A percentile compares a stretch with the other conserved stretches of the same genome.
These are phyloP conservation scores for Stephania cephalantha DNA, from an alignment of 164 flowering plant genomes.

Conservation along the genomic window DNA sequence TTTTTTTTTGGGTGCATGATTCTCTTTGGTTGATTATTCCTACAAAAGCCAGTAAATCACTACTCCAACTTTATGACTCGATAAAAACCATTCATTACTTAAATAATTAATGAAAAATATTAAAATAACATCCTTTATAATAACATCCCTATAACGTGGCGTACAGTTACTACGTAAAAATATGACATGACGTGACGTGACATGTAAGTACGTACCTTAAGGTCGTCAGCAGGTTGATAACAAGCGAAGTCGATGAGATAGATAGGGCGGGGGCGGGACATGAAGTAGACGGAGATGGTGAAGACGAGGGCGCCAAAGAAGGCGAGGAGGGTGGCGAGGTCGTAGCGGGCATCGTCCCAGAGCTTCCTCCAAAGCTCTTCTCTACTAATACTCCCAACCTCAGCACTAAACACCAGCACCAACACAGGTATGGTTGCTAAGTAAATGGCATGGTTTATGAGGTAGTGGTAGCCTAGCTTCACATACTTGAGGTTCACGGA, in stretches of 20 bases:
- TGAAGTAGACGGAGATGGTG: constrained; percentile 60
- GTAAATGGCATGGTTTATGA: constrained; percentile 71
- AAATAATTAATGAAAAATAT: too few relatives aligned
- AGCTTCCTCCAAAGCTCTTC: constrained; percentile 72
- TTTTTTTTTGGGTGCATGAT: too few relatives aligned
- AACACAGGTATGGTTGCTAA: constrained; percentile 64
- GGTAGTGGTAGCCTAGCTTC: constrained; percentile 79
- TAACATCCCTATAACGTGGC: too few relatives aligned
- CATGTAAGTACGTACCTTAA: too few relatives aligned
- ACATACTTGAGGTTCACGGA: constrained; percentile 91
- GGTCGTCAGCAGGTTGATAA: constrained; percentile 58
- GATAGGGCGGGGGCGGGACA: constrained; percentile 73
- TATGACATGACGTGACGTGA: too few relatives aligned
- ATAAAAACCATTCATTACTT: too few relatives aligned
- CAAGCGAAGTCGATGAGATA: constrained; percentile 87
- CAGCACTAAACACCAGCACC: constrained; percentile 68
- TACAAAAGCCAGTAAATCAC: too few relatives aligned
- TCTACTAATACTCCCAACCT: constrained; percentile 62
- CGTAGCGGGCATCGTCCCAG: constrained; percentile 66
- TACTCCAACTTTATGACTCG: too few relatives aligned
- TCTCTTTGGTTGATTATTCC: too few relatives aligned
- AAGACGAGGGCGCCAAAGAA: constrained; percentile 54
- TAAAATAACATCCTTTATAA: too few relatives aligned
- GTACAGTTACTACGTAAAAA: too few relatives aligned
- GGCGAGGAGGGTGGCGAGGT: constrained; percentile 60